phyloP scores from a whole-genome alignment of 2,329 filamentous ascomycete species.

The Lasiodiplodia theobromae region DNA sequence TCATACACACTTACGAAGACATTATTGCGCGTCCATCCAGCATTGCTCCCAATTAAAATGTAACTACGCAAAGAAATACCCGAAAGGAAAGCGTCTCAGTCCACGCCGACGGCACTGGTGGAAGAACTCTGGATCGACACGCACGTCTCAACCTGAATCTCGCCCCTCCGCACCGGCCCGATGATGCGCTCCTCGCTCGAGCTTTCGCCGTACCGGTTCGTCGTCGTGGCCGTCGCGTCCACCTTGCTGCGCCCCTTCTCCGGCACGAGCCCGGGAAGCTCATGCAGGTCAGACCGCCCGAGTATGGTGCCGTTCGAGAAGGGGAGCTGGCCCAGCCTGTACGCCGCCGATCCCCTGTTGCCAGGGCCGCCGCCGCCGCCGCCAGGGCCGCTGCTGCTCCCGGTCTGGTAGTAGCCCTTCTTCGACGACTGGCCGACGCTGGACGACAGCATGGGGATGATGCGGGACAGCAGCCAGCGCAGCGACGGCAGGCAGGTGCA shows the following conservation, averaged over 20 bases:
- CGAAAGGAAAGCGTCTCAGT: not conserved
- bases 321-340: slow-evolving; percentile 16
- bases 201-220: slow-evolving; percentile 9
- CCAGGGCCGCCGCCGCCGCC: too few species aligned
- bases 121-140: slow-evolving; percentile 19
- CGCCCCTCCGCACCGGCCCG: not conserved
- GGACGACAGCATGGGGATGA: slow-evolving; percentile 26
- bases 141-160: slow-evolving; percentile 20
- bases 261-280: slow-evolving; percentile 6
- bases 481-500: slow-evolving; percentile 40
- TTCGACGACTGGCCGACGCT: not conserved
- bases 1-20: not conserved
- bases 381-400: slow-evolving; percentile 10
- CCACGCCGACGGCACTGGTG: slow-evolving; percentile 3
- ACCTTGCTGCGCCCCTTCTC: slow-evolving; percentile 20
- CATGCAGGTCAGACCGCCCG: not conserved
- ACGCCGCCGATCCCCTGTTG: not conserved
- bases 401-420: not conserved
- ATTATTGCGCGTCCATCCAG: not conserved
- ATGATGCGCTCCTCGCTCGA: slow-evolving; percentile 32
- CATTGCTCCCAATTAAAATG: not conserved
- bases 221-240: not conserved
- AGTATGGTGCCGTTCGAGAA: slow-evolving; percentile 7
- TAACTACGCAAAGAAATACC: not conserved
- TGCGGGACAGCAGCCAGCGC: slow-evolving; percentile 31